These are phyloP conservation scores for Cubamyces lactineus DNA, from an alignment of 768 basidiomycete species.

Conservation along the genomic window DNA sequence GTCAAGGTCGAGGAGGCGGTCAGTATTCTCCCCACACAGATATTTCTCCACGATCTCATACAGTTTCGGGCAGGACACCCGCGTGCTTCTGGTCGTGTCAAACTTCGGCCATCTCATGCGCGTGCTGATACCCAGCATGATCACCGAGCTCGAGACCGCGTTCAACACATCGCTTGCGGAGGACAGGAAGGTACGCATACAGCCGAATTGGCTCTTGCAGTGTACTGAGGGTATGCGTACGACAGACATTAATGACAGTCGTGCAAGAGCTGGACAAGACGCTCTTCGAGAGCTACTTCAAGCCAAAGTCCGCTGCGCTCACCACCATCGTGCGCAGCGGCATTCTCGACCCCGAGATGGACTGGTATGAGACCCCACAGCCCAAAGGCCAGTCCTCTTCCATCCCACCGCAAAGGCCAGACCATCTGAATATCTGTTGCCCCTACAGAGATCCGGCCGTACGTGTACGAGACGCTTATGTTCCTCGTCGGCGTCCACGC, in stretches of 20 bases:
- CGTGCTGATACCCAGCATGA: slow-evolving; percentile 74
- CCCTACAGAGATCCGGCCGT: slow-evolving; percentile 83
- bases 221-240: neutral
- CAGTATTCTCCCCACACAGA: neutral
- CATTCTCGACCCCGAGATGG: slow-evolving; percentile 78
- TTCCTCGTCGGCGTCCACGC: slow-evolving; percentile 91
- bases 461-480: slow-evolving; percentile 89
- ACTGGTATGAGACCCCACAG: slow-evolving; percentile 94
- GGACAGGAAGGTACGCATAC: slow-evolving; percentile 63
- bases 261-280: slow-evolving; percentile 85
- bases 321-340: slow-evolving; percentile 74
- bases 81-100: slow-evolving; percentile 85
- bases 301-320: slow-evolving; percentile 74
- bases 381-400: slow-evolving; percentile 69
- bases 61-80: slow-evolving; percentile 64
- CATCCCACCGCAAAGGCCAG: neutral
- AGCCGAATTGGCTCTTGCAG: too few species aligned
- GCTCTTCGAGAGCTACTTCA: slow-evolving; percentile 86
- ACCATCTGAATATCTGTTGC: neutral
- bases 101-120: slow-evolving; percentile 82
- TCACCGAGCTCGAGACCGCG: slow-evolving; percentile 75
- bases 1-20: slow-evolving; percentile 69
- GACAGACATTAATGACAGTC: slow-evolving; percentile 72
- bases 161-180: slow-evolving; percentile 72
- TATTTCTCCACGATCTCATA: neutral